These are phyloP conservation scores for Acrocalymma vagum DNA, from an alignment of 2,329 filamentous ascomycete genomes.

Conservation along the genomic window DNA sequence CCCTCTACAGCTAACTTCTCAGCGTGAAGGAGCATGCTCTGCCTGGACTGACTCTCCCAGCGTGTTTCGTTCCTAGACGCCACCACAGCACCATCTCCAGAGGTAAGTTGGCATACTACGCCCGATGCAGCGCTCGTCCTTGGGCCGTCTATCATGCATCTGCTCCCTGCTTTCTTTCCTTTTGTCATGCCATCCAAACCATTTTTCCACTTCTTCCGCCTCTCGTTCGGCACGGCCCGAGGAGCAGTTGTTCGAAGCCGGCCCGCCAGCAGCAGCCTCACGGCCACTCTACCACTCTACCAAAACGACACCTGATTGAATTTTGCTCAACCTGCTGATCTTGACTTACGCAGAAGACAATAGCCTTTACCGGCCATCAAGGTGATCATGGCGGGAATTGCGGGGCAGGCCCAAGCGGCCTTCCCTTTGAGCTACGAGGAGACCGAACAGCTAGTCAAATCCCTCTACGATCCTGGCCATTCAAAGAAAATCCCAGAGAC, in stretches of 20 bases:
- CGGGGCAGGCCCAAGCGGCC: constrained; percentile 18
- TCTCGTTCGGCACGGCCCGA: too few species aligned
- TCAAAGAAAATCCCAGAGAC: constrained; percentile 59
- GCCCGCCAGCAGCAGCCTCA: too few species aligned
- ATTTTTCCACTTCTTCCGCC: too few species aligned
- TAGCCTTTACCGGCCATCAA: not conserved
- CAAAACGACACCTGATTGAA: too few species aligned
- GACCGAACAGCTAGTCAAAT: constrained; percentile 57
- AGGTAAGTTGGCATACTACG: not conserved
- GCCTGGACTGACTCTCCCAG: constrained; percentile 4
- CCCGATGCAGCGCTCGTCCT: not conserved
- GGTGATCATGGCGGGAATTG: constrained; percentile 30
- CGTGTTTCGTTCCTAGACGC: constrained; percentile 2
- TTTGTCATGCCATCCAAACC: too few species aligned
- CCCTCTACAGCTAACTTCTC: not conserved
- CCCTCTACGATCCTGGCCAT: constrained; percentile 59
- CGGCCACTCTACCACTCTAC: too few species aligned
- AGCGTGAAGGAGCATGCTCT: constrained; percentile 8
- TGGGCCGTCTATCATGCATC: constrained; percentile 2
- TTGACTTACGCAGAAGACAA: too few species aligned
- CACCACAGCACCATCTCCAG: constrained; percentile 8
- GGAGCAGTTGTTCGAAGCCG: too few species aligned
- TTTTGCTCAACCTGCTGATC: too few species aligned
- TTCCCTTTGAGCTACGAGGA: constrained; percentile 42
- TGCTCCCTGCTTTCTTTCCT: too few species aligned